Conservation (phyloP, 169 alveolate species). For the Cryptosporidium canis region DNA sequence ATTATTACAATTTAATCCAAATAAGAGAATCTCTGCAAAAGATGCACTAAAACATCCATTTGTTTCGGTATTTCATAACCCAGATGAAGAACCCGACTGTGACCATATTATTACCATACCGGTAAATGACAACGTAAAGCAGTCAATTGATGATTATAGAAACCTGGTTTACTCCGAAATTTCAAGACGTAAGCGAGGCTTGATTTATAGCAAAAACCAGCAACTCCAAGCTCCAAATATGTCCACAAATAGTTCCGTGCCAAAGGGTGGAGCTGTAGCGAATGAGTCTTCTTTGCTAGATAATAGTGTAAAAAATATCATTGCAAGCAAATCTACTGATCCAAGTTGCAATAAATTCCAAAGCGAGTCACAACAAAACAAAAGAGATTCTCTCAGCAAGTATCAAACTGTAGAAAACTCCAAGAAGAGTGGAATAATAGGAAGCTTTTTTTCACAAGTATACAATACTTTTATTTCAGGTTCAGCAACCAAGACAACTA, state of each 20-base stretch:
- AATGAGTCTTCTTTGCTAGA: background rate
- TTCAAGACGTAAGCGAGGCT: slow-evolving; percentile 81
- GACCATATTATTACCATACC: slow-evolving; percentile 83
- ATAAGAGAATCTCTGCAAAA: slow-evolving; percentile 91
- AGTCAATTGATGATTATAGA: slow-evolving; percentile 87
- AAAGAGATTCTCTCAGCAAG: background rate
- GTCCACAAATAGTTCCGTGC: background rate
- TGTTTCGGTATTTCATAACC: slow-evolving; percentile 89
- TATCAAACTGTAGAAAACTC: background rate
- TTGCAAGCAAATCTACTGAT: background rate
- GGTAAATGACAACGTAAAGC: slow-evolving; percentile 87
- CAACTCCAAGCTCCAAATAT: background rate
- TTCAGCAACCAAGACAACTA: background rate
- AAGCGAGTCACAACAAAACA: background rate
- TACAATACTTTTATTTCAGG: slow-evolving; percentile 54
- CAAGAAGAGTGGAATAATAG: slow-evolving; percentile 16
- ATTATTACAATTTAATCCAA: slow-evolving; percentile 92
- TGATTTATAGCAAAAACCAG: slow-evolving; percentile 35
- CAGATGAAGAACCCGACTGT: slow-evolving; percentile 92
- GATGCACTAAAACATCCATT: slow-evolving; percentile 94
- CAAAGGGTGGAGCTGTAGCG: background rate
- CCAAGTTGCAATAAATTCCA: background rate
- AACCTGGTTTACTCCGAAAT: slow-evolving; percentile 85
- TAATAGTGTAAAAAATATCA: background rate
- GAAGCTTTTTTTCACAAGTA: slow-evolving; percentile 55